Base-by-base conservation (phyloP, 176 grass and related monocot species). In the Triticum monococcum region DNA sequence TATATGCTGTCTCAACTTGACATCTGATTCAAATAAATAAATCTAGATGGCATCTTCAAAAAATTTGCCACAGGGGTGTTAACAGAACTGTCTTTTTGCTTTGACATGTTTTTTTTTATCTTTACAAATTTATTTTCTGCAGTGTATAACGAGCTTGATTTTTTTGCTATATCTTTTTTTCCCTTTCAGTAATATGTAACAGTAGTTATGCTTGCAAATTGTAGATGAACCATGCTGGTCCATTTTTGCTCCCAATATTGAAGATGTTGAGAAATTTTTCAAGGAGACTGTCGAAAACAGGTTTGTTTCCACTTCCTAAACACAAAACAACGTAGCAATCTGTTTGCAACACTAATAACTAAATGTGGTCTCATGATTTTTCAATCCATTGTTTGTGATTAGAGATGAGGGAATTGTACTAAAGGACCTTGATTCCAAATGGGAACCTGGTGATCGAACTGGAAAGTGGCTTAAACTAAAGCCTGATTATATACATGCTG, bases 381-480 rank as follows among this genome's bases (percentile, higher is more conserved):
- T 72, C 12, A 28, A 64, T 72, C 23, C 76, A 23, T 82, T 88
- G 7, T 64, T 54, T 60, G 79, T 83, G 37, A 65, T 82, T 89
- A 98, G 96, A 86, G 93, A 95, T 45, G 93, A 98, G 70, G 96
- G 96, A 64, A 96, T 98, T 86, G 83, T 96, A 86, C 73, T 98
- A 16, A 98, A 98, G 90, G 93, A 98, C 78, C 90, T 98, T 82
- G 88, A 89, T 62, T 94, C 96, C 62, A 98, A 94, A 92, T 96
- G 96, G 93, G 96, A 98, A 91, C 96, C 93, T 40, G 78, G 92
- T 81, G 96, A 98, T 61, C 88, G 93, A 61, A 96, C 87, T 81
- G 93, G 92, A 77, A 98, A 98, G 76, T 98, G 96, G 93, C 82
- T 98, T 76, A 98, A 98, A 88, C 73, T 98, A 81, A 98, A 98